Evolutionary conservation across 179 eudicot species (phyloP), one percentile per base, ranked within the genome.

Genomic region (Silene noctiflora): DNA sequence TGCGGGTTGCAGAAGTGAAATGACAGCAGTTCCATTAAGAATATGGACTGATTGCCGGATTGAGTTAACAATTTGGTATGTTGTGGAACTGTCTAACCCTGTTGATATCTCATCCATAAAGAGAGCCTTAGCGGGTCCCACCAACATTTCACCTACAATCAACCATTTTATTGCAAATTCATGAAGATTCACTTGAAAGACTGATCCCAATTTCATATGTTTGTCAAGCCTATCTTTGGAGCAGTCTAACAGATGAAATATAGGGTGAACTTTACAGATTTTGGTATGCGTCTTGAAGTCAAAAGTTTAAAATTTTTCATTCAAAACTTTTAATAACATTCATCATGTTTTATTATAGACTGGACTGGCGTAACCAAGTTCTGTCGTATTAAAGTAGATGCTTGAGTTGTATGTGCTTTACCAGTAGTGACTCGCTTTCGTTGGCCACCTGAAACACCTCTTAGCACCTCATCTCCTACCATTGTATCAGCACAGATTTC

Each of bases 81-180:
- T 84, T 44, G 87, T 84, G 4, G 87, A 84, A 70, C 87, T 84
- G 72, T 84, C 87, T 25, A 84, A 76, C 68, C 87, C 87, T 19
- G 87, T 84, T 46, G 87, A 84, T 76, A 84, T 84, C 55, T 84
- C 87, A 69, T 84, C 87, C 87, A 84, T 84, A 73, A 84, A 81
- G 16, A 84, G 56, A 6, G 84, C 87, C 69, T 76, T 84, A 4
- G 87, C 63, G 8, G 84, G 87, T 24, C 87, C 87, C 12, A 84
- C 87, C 35, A 84, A 63, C 87, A 84, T 84, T 62, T 84, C 87
- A 74, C 87, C 87, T 84, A 33, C 31, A 78, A 33, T 29, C 6
- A 69, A 39, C 4, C 11, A 17, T 67, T 1, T 31, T 25, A 16
- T 62, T 17, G 62, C 3, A 22, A 33, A 29, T 21, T 31, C 58